Evolutionary conservation across 2,329 filamentous ascomycete genomes (phyloP), one percentile per base, ranked within the genome.

Genomic region (Neoascochyta sp.): DNA sequence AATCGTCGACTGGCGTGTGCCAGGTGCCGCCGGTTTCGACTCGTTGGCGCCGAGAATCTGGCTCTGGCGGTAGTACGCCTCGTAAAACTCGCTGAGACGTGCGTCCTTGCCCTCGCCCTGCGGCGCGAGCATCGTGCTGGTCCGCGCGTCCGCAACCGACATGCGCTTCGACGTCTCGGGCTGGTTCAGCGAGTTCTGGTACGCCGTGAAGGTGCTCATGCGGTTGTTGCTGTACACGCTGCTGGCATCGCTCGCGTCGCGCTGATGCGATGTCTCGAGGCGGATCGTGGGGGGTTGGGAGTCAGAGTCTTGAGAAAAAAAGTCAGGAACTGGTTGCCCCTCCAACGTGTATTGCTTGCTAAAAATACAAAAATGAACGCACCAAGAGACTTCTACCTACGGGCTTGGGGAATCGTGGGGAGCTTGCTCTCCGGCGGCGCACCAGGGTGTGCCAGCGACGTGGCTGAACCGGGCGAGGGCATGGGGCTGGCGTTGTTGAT

Each of bases 71-170:
- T 61, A 64, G 41, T 64, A 64, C 0, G 58, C 54, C 13, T 63
- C 60, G 47, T 60, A 63, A 41, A 64, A 61, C n/a, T 64, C 61
- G 43, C 58, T 62, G 25, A 63, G 44, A 11, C 56, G 51, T 3
- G 48, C 30, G 21, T 55, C 50, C n/a, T 43, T 41, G 19, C 33
- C 31, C 14, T 29, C 36, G 13, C 27, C 33, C 6, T 42, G 30
- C 4, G 37, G 31, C 24, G 12, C 52, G 41, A 13, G 45, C 34
- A 29, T 49, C 44, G 17, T 50, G 29, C 12, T 40, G 34, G 37
- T 40, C 43, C 15, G 45, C 22, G 16, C 36, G 32, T 26, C 40
- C 43, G 18, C 32, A 18, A 47, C 25, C 3, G 52, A 58, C 11
- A 44, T 47, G 21, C 43, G 44, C 9, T 39, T 36, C 9, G 51